Percentiles rank a stretch among this genome's conserved stretches.
Conservation (phyloP, 2,329 filamentous ascomycete genomes). For the Trichoderma pleuroti region DNA sequence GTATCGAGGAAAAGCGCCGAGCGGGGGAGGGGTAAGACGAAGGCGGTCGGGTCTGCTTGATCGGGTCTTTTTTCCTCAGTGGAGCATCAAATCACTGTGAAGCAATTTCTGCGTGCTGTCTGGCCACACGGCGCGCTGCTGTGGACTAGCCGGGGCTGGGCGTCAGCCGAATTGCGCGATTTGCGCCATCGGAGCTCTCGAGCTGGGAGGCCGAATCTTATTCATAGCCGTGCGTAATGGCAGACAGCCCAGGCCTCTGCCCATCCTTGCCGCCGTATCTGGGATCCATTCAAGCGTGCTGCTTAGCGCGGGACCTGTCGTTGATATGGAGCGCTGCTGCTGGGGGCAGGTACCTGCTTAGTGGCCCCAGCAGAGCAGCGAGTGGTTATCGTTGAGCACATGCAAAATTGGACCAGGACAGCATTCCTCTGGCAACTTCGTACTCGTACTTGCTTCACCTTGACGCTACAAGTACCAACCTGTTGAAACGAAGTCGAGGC, state of each 20-base stretch:
- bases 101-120: background rate
- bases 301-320: background rate
- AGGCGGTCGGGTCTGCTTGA: conserved; percentile 2
- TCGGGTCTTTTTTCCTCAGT: conserved; percentile 9
- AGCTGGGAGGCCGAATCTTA: background rate
- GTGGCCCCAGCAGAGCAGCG: background rate
- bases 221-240: conserved; percentile 15
- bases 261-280: conserved; percentile 3
- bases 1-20: conserved; percentile 12
- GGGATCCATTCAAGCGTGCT: background rate
- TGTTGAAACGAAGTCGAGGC: background rate
- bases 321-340: background rate
- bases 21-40: conserved; percentile 20
- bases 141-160: background rate
- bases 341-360: background rate
- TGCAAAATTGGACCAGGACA: background rate
- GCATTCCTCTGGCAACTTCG: background rate
- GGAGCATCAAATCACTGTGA: background rate
- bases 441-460: background rate
- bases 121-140: background rate
- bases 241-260: background rate
- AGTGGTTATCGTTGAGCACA: background rate
- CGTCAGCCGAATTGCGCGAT: conserved; percentile 16
- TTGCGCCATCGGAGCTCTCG: conserved; percentile 14
- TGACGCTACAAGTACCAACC: background rate